Evolutionary conservation across 2,329 filamentous ascomycete species (phyloP).

Genomic region (Pseudophaeomoniella oleicola): DNA sequence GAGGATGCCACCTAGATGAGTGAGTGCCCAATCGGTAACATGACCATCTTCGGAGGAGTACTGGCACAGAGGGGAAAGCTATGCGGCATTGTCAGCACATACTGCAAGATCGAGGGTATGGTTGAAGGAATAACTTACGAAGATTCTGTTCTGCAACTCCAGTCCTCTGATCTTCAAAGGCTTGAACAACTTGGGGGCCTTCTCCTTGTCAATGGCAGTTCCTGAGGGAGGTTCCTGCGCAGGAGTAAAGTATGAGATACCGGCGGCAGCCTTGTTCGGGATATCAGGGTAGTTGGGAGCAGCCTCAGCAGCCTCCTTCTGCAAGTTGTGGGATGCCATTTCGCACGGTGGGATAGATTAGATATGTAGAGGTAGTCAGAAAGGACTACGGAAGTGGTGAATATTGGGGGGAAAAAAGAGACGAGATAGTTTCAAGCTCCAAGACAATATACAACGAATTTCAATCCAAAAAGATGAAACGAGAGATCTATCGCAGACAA

Average conservation of each 20-base stretch:
- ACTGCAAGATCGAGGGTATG: not conserved
- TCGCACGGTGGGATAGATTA: no score
- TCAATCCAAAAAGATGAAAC: no score
- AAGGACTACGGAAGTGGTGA: no score
- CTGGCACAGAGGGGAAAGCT: slow-evolving; percentile 50
- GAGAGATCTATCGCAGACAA: no score
- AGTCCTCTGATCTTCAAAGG: slow-evolving; percentile 27
- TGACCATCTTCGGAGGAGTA: slow-evolving; percentile 57
- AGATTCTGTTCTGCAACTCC: slow-evolving; percentile 55
- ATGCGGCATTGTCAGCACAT: not conserved
- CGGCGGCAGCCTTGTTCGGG: slow-evolving; percentile 20
- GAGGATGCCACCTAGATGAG: slow-evolving; percentile 68
- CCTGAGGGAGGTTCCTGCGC: slow-evolving; percentile 30
- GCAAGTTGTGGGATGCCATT: slow-evolving; percentile 3
- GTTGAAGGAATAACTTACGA: slow-evolving; percentile 20
- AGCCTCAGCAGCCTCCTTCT: slow-evolving; percentile 1
- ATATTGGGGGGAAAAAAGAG: no score
- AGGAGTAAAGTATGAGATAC: slow-evolving; percentile 35
- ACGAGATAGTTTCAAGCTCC: no score
- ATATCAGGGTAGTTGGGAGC: slow-evolving; percentile 14
- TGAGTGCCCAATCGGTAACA: slow-evolving; percentile 65
- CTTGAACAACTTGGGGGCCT: slow-evolving; percentile 35
- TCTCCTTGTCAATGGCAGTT: slow-evolving; percentile 27
- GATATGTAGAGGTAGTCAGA: no score
- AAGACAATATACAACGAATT: no score